A percentile compares a stretch with the other conserved stretches of the same genome.
phyloP scores from a whole-genome alignment of 2,329 filamentous ascomycete genomes.

The Cucurbitaria berberidis region DNA sequence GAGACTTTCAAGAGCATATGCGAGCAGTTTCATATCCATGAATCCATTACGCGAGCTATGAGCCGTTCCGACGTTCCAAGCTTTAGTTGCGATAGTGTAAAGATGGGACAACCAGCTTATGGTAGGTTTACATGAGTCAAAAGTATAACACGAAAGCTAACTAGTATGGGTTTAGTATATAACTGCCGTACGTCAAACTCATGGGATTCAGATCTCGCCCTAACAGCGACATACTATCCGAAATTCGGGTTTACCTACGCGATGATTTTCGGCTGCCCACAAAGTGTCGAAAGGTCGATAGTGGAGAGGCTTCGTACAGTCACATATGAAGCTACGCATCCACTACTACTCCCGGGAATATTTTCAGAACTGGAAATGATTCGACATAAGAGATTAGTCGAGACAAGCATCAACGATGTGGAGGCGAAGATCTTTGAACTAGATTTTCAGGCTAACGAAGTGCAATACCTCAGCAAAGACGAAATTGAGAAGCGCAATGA shows the following conservation, averaged over 20 bases:
- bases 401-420: conserved; percentile 15
- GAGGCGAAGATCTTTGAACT: conserved; percentile 21
- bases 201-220: conserved; percentile 22
- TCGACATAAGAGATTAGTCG: conserved; percentile 17
- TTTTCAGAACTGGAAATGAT: conserved; percentile 20
- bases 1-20: conserved; percentile 15
- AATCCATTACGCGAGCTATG: conserved; percentile 17
- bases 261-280: conserved; percentile 21
- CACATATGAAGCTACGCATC: conserved; percentile 14
- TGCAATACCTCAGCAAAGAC: neutral
- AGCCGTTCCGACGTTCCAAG: conserved; percentile 19
- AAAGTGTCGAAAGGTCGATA: conserved; percentile 10
- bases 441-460: conserved; percentile 2
- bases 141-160: neutral
- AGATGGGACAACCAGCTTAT: conserved; percentile 13
- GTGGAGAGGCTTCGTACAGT: conserved; percentile 10
- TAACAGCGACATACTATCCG: conserved; percentile 20
- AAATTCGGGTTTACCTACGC: conserved; percentile 13
- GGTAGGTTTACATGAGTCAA: conserved; percentile 3
- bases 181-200: conserved; percentile 24
- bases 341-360: conserved; percentile 21
- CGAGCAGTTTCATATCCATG: conserved; percentile 14
- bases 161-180: conserved; percentile 17
- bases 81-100: conserved; percentile 13
- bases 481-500: conserved; percentile 11